A percentile compares a stretch with the other conserved stretches of the same genome.
Conservation (phyloP, 129 eudicot genomes). For the Artemisia tridentata region DNA sequence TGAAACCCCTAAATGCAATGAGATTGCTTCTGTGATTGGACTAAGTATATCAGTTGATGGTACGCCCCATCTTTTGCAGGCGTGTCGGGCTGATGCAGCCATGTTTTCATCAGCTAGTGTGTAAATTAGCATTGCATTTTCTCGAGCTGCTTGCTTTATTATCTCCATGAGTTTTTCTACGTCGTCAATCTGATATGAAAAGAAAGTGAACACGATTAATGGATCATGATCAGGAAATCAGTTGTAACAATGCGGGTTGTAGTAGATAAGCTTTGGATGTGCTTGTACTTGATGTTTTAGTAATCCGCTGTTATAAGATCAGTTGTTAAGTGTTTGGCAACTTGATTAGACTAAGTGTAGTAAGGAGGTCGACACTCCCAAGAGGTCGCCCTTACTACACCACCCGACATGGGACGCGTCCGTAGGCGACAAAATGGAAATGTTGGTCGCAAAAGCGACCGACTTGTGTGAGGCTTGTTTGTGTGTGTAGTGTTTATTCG, state of each 20-base stretch:
- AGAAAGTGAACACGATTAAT: neutral
- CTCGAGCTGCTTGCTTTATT: slow-evolving; percentile 84
- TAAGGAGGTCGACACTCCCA: too few relatives aligned
- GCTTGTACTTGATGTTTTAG: too few relatives aligned
- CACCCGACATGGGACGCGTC: too few relatives aligned
- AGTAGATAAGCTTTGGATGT: too few relatives aligned
- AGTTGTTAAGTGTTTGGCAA: too few relatives aligned
- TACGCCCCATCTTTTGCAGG: slow-evolving; percentile 82
- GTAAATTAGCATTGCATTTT: slow-evolving; percentile 85
- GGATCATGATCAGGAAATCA: neutral
- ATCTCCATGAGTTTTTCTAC: slow-evolving; percentile 71
- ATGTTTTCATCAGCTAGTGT: slow-evolving; percentile 87
- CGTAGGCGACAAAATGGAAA: too few relatives aligned
- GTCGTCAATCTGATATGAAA: slow-evolving; percentile 57
- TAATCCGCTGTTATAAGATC: too few relatives aligned
- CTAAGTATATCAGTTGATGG: slow-evolving; percentile 69
- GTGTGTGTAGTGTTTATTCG: too few relatives aligned
- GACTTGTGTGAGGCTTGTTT: too few relatives aligned
- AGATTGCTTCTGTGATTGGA: slow-evolving; percentile 84
- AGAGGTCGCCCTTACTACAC: too few relatives aligned
- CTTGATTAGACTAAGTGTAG: too few relatives aligned
- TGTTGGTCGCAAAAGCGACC: too few relatives aligned
- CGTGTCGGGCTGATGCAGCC: slow-evolving; percentile 75
- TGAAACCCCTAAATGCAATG: slow-evolving; percentile 74
- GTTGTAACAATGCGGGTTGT: neutral